These are phyloP conservation scores for Plantago ovata DNA, from an alignment of 257 asterid species.

Conservation along the genomic window DNA sequence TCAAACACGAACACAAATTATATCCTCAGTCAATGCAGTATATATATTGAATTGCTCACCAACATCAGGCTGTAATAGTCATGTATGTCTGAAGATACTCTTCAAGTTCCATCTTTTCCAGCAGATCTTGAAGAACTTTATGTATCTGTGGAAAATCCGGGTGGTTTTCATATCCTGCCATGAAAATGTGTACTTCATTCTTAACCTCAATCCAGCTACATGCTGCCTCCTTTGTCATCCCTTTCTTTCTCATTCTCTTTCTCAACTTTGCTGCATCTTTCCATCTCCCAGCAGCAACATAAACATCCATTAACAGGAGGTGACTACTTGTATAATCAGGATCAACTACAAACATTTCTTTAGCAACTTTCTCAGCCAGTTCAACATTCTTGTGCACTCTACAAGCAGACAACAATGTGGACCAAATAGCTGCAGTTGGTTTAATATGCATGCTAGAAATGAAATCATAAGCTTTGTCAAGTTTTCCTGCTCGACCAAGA, in stretches of 20 bases:
- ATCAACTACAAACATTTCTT: slow-evolving; percentile 52
- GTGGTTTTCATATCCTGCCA: slow-evolving; percentile 64
- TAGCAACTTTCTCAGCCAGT: slow-evolving; percentile 73
- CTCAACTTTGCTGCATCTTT: slow-evolving; percentile 67
- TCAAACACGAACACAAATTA: slow-evolving; percentile 46
- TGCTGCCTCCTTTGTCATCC: slow-evolving; percentile 60
- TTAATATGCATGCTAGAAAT: slow-evolving; percentile 50
- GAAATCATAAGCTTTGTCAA: slow-evolving; percentile 69
- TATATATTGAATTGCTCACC: slow-evolving; percentile 58
- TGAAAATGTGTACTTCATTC: slow-evolving; percentile 59
- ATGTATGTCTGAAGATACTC: too few relatives aligned
- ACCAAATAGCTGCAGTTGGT: slow-evolving; percentile 74
- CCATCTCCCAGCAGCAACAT: slow-evolving; percentile 69
- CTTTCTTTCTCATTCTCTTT: slow-evolving; percentile 48
- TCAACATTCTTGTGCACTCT: slow-evolving; percentile 76
- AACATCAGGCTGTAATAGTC: slow-evolving; percentile 50
- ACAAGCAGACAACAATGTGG: slow-evolving; percentile 76
- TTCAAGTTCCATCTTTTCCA: slow-evolving; percentile 43
- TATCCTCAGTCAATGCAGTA: slow-evolving; percentile 45
- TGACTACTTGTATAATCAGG: slow-evolving; percentile 51
- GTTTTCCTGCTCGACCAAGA: slow-evolving; percentile 85
- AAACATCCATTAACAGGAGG: slow-evolving; percentile 66
- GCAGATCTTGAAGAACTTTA: slow-evolving; percentile 40
- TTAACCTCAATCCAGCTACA: slow-evolving; percentile 87
- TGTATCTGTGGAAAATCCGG: slow-evolving; percentile 46